Evolutionary conservation across 2,329 filamentous ascomycete genomes (phyloP), one percentile per base, ranked within the genome.

Genomic region (Trichoderma pleuroti): DNA sequence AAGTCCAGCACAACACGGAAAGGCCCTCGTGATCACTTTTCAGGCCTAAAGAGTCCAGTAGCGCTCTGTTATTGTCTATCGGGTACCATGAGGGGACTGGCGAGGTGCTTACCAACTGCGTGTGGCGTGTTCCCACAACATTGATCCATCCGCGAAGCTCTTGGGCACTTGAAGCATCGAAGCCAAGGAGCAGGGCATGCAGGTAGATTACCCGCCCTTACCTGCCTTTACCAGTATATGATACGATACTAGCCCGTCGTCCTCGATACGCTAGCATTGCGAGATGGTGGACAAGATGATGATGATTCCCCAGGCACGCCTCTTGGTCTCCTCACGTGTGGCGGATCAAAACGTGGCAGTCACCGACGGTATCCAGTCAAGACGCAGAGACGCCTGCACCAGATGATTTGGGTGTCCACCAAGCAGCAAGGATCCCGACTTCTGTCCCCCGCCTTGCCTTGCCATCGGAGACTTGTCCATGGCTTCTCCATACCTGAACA

Each of bases 321-420:
- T 60, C 54, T 57, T 68, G 28, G 16, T 36, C 36, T 28, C 39
- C 52, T 39, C 65, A 60, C 26, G 28, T 28, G 26, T 11, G 56
- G 54, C 57, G 39, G 34, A 68, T 60, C 65, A 49, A 68, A 68
- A 68, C 65, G 56, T 68, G 65, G 65, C 39, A 68, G 54, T n/a
- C 56, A 36, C 65, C 60, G 46, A 52, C 28, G 54, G 56, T 32
- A 49, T 56, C 65, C 56, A 68, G 56, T 68, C 56, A 68, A 34
- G 39, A 32, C 26, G 34, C 64, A 67, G 64, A 57, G 34, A 52
- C 65, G 36, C 65, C 65, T 61, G 39, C 18, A 68, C n/a, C 34
- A 52, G 39, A 36, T 60, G 32, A n/a, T 16, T 61, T 61, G 12
- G 30, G 65, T 52, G 36, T 12, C 65, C 65, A 52, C 56, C 65